Evolutionary conservation across 164 flowering plant genomes (phyloP), one percentile per base, ranked within the genome.

Genomic region (Dillenia turbinata): DNA sequence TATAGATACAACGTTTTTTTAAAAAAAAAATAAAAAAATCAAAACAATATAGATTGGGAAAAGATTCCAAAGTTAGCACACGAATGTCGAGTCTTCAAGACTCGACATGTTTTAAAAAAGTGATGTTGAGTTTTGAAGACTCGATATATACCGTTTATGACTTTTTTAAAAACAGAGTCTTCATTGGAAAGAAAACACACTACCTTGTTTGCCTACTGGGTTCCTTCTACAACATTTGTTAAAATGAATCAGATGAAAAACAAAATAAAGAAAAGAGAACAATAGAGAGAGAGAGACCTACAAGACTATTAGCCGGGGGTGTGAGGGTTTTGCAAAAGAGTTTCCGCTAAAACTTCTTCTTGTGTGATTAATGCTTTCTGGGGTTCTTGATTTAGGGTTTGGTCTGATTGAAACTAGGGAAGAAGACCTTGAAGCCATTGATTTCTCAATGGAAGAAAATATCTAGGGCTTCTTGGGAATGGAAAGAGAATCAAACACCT

Each of bases 221-320:
- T 22, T 73, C 55, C 81, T 79, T 76, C 96, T 86, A 73, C 60
- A 62, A 61, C 9, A 47, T 10, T 1, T 46, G 54, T 9, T 12
- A 59, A 61, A 48, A 14, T 40, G 12, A 48, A 26, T 54, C 59
- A 15, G 14, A 58, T 63, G 13, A 49, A 53, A 68, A 63, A 61
- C 24, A 9, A 61, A 49, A 60, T 44, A 15, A 56, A 47, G 10
- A 67, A 12, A n/a, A 8, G 9, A 15, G 47, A 46, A 9, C 12
- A 45, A 11, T 6, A 15, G 16, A 40, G 11, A 45, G 14, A 2
- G 56, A 53, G 9, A 16, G 47, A 88, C 94, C 90, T 75, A 85
- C 75, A 55, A 90, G 95, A 52, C 86, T 85, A 49, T 84, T 86
- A 46, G 81, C 85, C 9, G n/a, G 89, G 89, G 8, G 89, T 81